These are phyloP conservation scores for Bolboschoenoplectus hybrid DNA, from an alignment of 202 grass and related monocot genomes.

Conservation along the genomic window DNA sequence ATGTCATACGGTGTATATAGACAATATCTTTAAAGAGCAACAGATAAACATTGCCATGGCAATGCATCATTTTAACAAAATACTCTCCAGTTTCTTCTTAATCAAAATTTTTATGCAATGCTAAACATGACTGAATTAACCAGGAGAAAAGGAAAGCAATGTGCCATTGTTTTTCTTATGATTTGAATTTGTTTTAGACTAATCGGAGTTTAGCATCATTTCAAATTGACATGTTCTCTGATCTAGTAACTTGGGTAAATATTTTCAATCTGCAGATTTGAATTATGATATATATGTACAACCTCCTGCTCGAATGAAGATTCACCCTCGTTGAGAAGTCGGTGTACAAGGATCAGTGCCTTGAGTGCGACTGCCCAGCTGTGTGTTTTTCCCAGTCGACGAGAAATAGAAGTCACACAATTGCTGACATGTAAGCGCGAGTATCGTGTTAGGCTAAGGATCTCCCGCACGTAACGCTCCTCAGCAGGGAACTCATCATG, in stretches of 20 bases:
- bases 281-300: slow-evolving; percentile 16
- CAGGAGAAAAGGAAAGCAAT: background rate
- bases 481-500: slow-evolving; percentile 86
- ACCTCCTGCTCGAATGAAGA: slow-evolving; percentile 71
- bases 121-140: background rate
- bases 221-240: background rate
- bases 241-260: slow-evolving; percentile 15
- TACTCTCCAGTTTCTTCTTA: background rate
- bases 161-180: background rate
- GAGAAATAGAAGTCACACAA: slow-evolving; percentile 62
- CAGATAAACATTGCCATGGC: background rate
- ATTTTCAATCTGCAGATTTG: background rate
- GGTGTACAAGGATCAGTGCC: slow-evolving; percentile 74
- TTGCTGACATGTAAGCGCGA: slow-evolving; percentile 51
- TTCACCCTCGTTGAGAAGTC: slow-evolving; percentile 74
- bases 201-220: background rate
- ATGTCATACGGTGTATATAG: background rate
- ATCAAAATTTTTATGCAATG: background rate
- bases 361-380: slow-evolving; percentile 92
- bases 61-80: background rate
- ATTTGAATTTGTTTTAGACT: background rate
- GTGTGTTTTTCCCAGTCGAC: slow-evolving; percentile 58
- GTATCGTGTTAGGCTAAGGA: slow-evolving; percentile 64
- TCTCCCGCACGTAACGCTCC: slow-evolving; percentile 77
- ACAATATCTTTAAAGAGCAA: background rate